Base-by-base conservation (phyloP, 371 early-diverging fungal genomes). In the Mucor velutinosus region DNA sequence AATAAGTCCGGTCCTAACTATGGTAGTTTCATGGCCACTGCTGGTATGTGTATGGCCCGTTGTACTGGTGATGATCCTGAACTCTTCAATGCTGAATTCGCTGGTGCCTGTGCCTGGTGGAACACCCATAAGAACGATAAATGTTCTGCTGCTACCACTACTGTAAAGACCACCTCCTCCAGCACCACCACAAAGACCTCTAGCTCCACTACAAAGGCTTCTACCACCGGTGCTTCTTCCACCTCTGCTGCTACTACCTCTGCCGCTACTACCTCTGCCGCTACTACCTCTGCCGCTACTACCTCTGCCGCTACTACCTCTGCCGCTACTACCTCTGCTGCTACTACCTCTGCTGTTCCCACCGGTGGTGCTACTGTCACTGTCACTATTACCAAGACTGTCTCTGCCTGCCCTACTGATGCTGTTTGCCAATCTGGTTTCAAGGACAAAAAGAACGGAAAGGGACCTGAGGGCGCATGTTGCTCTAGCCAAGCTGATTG, bases 1-100 rank as follows among this genome's bases (percentile, higher is more conserved):
- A 67, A 81, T 30, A 60, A 68, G 30, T 58, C 69, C 12, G 64
- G 75, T 7, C 27, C 67, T 27, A 76, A 74, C 62, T 76, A 76
- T 43, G 43, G 23, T 10, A 57, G 67, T 19, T 81, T 78, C 64
- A 78, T 78, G 79, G 75, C 74, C n/a, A 57, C 67, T 19, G 73
- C 77, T 45, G 79, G 81, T 27, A 76, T 75, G 29, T 81, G 81
- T 70, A 75, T 76, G 75, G 69, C 64, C 37, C 63, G 60, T 1
- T 81, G 81, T 62, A 71, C 64, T 21, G 32, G 45, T 12, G 49
- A 59, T 21, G 69, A 71, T 33, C 72, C 67, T 35, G 72, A 71
- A 21, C 41, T 47, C 1, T 71, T 71, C 64, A 71, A 71, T 49
- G 43, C 30, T 0, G 72, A 78, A 69, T 77, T 60, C 35, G 35